These are phyloP conservation scores for Didymosphaeria variabile DNA, from an alignment of 2,329 filamentous ascomycete genomes.

Conservation along the genomic window DNA sequence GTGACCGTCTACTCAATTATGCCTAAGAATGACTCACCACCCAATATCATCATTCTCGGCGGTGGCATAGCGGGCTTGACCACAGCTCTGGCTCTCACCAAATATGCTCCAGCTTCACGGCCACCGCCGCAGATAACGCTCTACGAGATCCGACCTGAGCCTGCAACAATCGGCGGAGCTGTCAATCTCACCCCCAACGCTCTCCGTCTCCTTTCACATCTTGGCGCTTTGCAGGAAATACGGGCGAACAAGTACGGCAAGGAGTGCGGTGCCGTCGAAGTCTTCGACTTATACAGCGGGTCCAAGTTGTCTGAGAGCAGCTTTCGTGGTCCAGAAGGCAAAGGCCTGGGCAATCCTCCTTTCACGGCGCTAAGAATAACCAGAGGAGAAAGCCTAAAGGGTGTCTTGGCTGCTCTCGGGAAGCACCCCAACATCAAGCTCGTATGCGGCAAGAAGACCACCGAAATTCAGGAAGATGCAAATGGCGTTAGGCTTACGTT, in stretches of 20 bases:
- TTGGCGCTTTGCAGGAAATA: conserved; percentile 59
- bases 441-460: conserved; percentile 54
- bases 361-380: conserved; percentile 57
- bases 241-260: conserved; percentile 51
- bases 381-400: conserved; percentile 54
- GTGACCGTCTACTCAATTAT: background rate
- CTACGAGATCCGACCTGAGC: conserved; percentile 58
- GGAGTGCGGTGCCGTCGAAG: conserved; percentile 55
- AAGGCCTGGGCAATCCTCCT: conserved; percentile 55
- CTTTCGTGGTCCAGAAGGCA: conserved; percentile 54
- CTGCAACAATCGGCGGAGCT: conserved; percentile 64
- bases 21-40: conserved; percentile 16
- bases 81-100: conserved; percentile 55
- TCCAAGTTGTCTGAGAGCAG: conserved; percentile 54
- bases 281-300: conserved; percentile 56
- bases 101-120: conserved; percentile 48
- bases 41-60: conserved; percentile 42
- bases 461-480: conserved; percentile 52
- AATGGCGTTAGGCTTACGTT: conserved; percentile 56
- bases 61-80: conserved; percentile 47
- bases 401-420: conserved; percentile 52
- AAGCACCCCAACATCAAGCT: conserved; percentile 53
- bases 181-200: conserved; percentile 70
- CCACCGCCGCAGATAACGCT: conserved; percentile 54
- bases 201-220: conserved; percentile 62